phyloP scores from a whole-genome alignment of 805 yeast species.

The Yarrowia sp. region DNA sequence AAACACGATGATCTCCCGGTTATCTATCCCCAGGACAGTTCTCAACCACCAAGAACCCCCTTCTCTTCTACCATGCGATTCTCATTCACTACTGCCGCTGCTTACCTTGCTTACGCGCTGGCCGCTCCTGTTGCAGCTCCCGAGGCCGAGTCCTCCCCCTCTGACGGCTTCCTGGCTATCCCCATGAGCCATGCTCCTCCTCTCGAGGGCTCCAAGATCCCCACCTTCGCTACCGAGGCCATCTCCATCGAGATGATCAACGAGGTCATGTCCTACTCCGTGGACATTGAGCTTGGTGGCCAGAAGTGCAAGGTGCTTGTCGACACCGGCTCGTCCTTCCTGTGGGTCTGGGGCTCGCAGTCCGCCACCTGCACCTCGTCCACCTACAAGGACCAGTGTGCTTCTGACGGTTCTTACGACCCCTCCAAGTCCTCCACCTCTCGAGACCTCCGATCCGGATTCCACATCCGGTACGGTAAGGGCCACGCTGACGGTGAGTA shows the following conservation, averaged over 20 bases:
- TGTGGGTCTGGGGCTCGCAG: constrained; percentile 20
- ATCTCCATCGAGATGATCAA: constrained; percentile 40
- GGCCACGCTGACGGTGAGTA: neutral
- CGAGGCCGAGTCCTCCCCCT: neutral
- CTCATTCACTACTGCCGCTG: constrained; percentile 1
- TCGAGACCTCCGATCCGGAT: neutral
- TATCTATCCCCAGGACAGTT: neutral
- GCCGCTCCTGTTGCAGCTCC: constrained; percentile 33
- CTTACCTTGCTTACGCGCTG: constrained; percentile 15
- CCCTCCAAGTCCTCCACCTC: neutral
- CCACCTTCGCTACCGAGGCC: constrained; percentile 4
- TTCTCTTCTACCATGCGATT: constrained; percentile 6
- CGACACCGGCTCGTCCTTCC: constrained; percentile 17
- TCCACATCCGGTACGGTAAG: constrained; percentile 11
- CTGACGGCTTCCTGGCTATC: constrained; percentile 4
- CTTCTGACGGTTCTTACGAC: constrained; percentile 8
- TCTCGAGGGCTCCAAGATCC: neutral
- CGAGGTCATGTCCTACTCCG: constrained; percentile 42
- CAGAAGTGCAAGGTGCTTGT: constrained; percentile 15
- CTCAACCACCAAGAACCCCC: too few species aligned
- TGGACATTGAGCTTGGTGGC: constrained; percentile 55
- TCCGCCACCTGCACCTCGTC: constrained; percentile 53
- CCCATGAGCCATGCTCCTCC: constrained; percentile 7
- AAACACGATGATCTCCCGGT: neutral
- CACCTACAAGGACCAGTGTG: neutral